Evolutionary conservation across 352 stramenopile species (phyloP), one percentile per base, ranked within the genome.

Genomic region (Achlya hypogyna): DNA sequence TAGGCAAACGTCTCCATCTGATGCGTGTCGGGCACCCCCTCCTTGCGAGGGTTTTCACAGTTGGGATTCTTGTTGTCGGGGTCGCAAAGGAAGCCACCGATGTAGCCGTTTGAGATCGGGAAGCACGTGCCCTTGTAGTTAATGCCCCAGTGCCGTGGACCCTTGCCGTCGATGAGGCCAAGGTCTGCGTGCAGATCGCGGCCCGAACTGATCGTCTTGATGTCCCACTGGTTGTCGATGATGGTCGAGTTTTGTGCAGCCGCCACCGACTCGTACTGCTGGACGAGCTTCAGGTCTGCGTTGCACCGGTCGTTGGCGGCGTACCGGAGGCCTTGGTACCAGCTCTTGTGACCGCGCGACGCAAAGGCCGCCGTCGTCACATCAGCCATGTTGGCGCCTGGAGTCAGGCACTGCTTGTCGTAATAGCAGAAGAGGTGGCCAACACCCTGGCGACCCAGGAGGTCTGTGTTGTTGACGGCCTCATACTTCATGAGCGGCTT

Each of bases 121-220:
- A 84, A 89, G 58, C 81, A 89, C n/a, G 72, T 81, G 54, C 81
- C 81, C 43, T 87, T 77, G 38, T 71, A 69, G 66, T 89, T 88
- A 56, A 87, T 82, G 5, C 78, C 77, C 80, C 80, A 88, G 52
- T 74, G 70, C 14, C 62, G 53, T 0, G 65, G 47, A 0, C 65
- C 70, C 1, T 49, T 53, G 2, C 51, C 53, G 62, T 82, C 63
- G 35, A 85, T 80, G 12, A 73, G 5, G 2, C 65, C 53, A 23
- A 87, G 52, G 22, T 85, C 79, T 28, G 53, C 65, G 47, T 84
- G 73, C 4, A 82, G 66, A 65, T 86, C 79, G 12, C 75, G 32
- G 2, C 77, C 86, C 0, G 71, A 78, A 5, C 77, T 78, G 43
- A 78, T 86, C 0, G 58, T 75, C 8, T 62, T 53, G 1, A 71